Evolutionary conservation across 345 rosid species (phyloP).

Genomic region (Chamaenerion angustifolium): DNA sequence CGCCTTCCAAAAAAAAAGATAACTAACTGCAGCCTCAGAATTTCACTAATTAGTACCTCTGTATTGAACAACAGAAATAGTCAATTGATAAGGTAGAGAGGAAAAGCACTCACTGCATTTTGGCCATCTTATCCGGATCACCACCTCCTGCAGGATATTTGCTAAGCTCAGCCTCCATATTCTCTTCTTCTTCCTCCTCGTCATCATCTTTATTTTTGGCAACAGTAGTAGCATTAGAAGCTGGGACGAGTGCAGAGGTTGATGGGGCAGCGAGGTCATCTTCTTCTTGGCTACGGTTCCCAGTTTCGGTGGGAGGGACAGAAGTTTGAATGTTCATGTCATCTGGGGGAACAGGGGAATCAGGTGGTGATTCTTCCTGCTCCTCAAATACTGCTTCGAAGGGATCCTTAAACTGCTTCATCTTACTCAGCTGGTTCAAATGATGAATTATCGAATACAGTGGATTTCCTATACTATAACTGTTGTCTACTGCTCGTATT

Average conservation of each 20-base stretch:
- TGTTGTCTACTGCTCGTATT: no score
- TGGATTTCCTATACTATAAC: no score
- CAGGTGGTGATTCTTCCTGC: conserved; percentile 59
- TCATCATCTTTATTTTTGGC: conserved; percentile 48
- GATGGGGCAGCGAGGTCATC: conserved; percentile 9
- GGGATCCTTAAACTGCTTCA: conserved; percentile 86
- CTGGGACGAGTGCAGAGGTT: conserved; percentile 10
- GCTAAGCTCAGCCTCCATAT: conserved; percentile 69
- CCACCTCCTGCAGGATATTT: conserved; percentile 49
- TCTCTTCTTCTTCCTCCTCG: conserved; percentile 80
- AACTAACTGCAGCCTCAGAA: conserved; percentile 1
- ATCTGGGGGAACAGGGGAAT: conserved; percentile 37
- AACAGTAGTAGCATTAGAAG: conserved; percentile 3
- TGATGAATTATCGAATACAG: no score
- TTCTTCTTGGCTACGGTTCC: conserved; percentile 7
- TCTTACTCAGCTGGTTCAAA: conserved; percentile 6
- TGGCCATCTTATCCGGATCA: conserved; percentile 77
- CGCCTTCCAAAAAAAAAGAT: no score
- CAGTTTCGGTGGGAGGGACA: conserved; percentile 13
- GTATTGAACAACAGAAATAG: not conserved
- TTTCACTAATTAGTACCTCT: not conserved
- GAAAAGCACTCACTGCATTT: conserved; percentile 65
- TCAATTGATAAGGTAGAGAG: not conserved
- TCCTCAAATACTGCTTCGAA: conserved; percentile 84
- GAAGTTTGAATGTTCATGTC: conserved; percentile 19